Conservation (phyloP, 805 yeast species). For the Candida germanica region DNA sequence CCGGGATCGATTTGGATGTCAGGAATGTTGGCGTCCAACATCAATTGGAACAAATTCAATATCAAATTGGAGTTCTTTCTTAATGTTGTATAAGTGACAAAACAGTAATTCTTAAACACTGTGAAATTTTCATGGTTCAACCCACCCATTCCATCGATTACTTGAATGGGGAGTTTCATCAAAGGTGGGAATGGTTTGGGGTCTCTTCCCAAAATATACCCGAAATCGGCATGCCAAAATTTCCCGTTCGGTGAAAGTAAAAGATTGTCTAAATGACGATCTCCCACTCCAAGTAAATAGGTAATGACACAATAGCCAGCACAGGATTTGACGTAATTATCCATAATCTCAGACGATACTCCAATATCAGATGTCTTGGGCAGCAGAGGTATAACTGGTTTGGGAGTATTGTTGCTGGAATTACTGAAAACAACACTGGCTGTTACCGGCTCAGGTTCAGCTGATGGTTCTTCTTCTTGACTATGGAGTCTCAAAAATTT, state of each 20-base stretch:
- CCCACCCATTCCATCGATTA: conserved; percentile 98
- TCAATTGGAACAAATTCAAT: conserved; percentile 83
- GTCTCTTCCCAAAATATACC: conserved; percentile 92
- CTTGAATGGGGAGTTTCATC: conserved; percentile 95
- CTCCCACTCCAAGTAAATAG: conserved; percentile 93
- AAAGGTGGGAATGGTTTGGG: conserved; percentile 99
- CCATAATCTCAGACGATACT: conserved; percentile 72
- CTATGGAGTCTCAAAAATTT: conserved; percentile 64
- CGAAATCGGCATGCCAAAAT: conserved; percentile 97
- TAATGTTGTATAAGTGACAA: conserved; percentile 87
- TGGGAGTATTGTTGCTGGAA: background rate
- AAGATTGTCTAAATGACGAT: conserved; percentile 90
- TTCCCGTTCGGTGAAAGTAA: conserved; percentile 74
- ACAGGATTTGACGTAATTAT: conserved; percentile 88
- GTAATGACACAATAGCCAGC: conserved; percentile 98
- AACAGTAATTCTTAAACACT: conserved; percentile 87
- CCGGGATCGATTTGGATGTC: conserved; percentile 81
- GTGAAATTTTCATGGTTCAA: conserved; percentile 78
- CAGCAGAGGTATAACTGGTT: conserved; percentile 6
- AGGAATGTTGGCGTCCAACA: conserved; percentile 92
- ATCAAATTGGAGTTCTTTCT: conserved; percentile 88
- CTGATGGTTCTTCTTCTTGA: conserved; percentile 22
- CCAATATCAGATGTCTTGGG: conserved; percentile 35
- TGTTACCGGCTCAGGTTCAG: conserved; percentile 25
- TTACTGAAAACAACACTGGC: conserved; percentile 11